Percentiles rank a stretch among this genome's conserved stretches.
phyloP scores from a whole-genome alignment of 257 asterid genomes.

The Solanum chiquidenum region DNA sequence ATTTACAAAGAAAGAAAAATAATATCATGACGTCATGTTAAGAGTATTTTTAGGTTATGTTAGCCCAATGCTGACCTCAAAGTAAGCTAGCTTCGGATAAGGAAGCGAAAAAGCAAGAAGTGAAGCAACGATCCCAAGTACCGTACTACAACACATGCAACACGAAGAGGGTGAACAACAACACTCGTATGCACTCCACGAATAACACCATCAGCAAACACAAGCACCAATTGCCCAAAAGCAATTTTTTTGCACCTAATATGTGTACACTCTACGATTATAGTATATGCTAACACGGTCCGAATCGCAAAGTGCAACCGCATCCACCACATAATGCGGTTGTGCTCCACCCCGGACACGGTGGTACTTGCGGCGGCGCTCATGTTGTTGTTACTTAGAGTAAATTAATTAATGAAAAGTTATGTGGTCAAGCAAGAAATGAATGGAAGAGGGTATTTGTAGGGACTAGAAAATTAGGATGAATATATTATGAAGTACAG shows the following conservation, averaged over 20 bases:
- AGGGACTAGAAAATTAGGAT: neutral
- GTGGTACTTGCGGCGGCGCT: neutral
- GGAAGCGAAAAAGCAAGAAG: constrained; percentile 46
- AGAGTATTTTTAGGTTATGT: neutral
- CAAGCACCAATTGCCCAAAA: constrained; percentile 58
- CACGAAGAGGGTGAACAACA: constrained; percentile 33
- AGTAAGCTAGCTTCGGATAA: constrained; percentile 33
- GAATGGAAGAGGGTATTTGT: neutral
- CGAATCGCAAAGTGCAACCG: constrained; percentile 38
- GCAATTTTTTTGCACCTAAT: constrained; percentile 44
- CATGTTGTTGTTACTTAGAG: neutral
- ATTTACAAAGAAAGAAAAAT: neutral
- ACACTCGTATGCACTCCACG: constrained; percentile 4
- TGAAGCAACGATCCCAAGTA: constrained; percentile 38
- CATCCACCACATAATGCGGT: constrained; percentile 36
- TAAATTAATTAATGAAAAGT: neutral
- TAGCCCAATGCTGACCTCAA: constrained; percentile 19
- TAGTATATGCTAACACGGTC: constrained; percentile 36
- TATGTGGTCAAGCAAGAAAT: neutral
- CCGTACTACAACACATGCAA: constrained; percentile 48
- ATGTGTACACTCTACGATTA: constrained; percentile 31
- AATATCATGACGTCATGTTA: neutral
- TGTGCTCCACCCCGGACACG: constrained; percentile 24
- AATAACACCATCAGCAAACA: constrained; percentile 21
- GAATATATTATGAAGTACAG: neutral